phyloP scores from a whole-genome alignment of 1,139 yeast genomes.

The Sugiyamaella pinicola region DNA sequence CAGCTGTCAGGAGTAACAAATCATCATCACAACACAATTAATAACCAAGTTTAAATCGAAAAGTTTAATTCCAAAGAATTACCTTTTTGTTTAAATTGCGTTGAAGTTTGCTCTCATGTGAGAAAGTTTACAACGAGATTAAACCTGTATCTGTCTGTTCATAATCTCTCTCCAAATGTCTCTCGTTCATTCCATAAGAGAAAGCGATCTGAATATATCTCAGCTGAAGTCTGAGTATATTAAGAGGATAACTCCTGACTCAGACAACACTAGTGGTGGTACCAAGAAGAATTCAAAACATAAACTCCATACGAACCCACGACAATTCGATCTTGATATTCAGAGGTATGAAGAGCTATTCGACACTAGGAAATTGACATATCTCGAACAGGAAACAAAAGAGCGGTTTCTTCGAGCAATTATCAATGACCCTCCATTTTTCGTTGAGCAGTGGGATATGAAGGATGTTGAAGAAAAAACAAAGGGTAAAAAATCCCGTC shows the following conservation, averaged over 20 bases:
- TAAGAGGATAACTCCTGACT: slow-evolving; percentile 20
- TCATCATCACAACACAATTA: no score
- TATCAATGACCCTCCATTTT: slow-evolving; percentile 43
- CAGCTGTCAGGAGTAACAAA: no score
- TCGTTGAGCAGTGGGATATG: slow-evolving; percentile 41
- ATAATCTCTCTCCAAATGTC: slow-evolving; percentile 5
- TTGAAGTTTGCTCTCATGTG: no score
- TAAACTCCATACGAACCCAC: slow-evolving; percentile 31
- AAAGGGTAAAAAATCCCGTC: slow-evolving; percentile 34
- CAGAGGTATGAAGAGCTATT: slow-evolving; percentile 45
- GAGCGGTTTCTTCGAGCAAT: slow-evolving; percentile 57
- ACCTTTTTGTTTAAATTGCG: no score
- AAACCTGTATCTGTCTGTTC: no score
- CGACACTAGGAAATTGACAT: slow-evolving; percentile 58
- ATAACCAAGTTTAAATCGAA: no score
- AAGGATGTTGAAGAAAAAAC: slow-evolving; percentile 39
- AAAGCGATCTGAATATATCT: slow-evolving; percentile 22
- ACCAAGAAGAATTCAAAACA: slow-evolving; percentile 19
- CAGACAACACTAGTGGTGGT: slow-evolving; percentile 12
- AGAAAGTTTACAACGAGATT: no score
- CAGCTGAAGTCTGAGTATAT: slow-evolving; percentile 27
- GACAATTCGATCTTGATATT: slow-evolving; percentile 35
- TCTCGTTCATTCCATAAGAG: slow-evolving; percentile 3
- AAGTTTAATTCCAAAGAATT: no score
- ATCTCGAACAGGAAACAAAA: slow-evolving; percentile 67